phyloP scores from a whole-genome alignment of 2,329 filamentous ascomycete species.

The Cadophora sp. region DNA sequence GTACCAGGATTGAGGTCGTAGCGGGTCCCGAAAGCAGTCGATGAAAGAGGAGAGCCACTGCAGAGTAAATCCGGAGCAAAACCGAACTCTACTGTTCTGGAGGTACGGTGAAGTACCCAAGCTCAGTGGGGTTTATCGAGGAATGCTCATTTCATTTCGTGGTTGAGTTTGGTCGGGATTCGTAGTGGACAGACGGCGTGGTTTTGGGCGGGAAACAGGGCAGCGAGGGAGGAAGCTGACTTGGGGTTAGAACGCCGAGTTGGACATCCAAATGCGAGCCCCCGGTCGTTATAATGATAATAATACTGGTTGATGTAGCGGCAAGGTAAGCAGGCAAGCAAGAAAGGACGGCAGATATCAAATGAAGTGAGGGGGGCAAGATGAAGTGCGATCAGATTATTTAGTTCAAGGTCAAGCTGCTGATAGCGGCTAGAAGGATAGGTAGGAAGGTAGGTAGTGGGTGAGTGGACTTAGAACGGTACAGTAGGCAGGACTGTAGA shows the following conservation, averaged over 20 bases:
- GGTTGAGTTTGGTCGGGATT: slow-evolving; percentile 7
- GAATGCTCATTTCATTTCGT: slow-evolving; percentile 35
- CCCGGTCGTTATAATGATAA: not conserved
- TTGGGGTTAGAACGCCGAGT: slow-evolving; percentile 14
- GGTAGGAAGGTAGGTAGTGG: too few species aligned
- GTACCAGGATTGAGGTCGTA: slow-evolving; percentile 34
- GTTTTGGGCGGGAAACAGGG: slow-evolving; percentile 21
- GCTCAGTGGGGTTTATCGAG: slow-evolving; percentile 16
- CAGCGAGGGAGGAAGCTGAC: slow-evolving; percentile 15
- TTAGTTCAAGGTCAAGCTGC: not conserved
- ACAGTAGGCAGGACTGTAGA: not conserved
- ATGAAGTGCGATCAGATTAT: not conserved
- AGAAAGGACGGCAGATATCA: not conserved
- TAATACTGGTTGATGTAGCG: too few species aligned
- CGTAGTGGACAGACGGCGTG: slow-evolving; percentile 22
- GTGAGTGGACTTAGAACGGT: too few species aligned
- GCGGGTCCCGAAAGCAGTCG: slow-evolving; percentile 29
- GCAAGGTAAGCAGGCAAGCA: not conserved
- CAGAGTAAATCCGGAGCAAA: slow-evolving; percentile 21
- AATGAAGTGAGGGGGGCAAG: not conserved
- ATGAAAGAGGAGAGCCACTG: slow-evolving; percentile 26
- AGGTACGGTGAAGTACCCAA: not conserved
- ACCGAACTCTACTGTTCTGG: not conserved
- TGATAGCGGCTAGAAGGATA: not conserved
- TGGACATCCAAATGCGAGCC: slow-evolving; percentile 2